These are phyloP conservation scores for Neurospora sublineolata DNA, from an alignment of 495 filamentous ascomycete species.

Conservation along the genomic window DNA sequence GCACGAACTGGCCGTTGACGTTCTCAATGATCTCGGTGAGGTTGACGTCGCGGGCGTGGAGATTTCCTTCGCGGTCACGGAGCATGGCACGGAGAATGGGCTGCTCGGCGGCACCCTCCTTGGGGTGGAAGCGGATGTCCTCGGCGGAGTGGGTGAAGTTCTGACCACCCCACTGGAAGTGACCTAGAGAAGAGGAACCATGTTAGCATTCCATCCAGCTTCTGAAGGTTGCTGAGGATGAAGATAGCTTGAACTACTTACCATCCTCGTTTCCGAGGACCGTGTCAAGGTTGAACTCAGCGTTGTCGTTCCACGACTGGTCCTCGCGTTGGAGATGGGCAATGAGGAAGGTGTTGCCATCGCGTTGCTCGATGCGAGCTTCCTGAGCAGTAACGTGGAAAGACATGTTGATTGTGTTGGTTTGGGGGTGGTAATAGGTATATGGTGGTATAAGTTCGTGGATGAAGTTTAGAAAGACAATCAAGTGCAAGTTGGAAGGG, in stretches of 20 bases:
- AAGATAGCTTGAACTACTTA: conserved; percentile 5
- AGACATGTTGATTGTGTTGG: conserved; percentile 12
- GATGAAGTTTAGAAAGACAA: not conserved
- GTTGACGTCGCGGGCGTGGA: conserved; percentile 12
- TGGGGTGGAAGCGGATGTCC: conserved; percentile 22
- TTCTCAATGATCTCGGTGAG: conserved; percentile 21
- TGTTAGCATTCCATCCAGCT: not conserved
- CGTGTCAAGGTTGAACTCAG: conserved; percentile 30
- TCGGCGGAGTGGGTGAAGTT: conserved; percentile 30
- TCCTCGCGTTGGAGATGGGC: conserved; percentile 20
- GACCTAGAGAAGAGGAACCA: conserved; percentile 16
- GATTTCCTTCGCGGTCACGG: conserved; percentile 3
- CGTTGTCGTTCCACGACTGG: conserved; percentile 21
- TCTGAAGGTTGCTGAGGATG: not conserved
- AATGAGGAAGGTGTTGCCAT: conserved; percentile 27
- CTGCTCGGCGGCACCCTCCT: conserved; percentile 29
- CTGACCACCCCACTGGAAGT: conserved; percentile 33
- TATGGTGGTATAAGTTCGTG: not conserved
- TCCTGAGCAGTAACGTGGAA: conserved; percentile 31
- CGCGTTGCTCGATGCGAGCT: conserved; percentile 23
- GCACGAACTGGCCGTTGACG: conserved; percentile 9
- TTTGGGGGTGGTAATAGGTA: not conserved
- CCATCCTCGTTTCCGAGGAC: conserved; percentile 37
- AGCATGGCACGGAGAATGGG: conserved; percentile 21
- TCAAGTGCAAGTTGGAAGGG: not conserved